Base-by-base conservation (phyloP, 306 rosid genomes). In the Rubus parviflorus region DNA sequence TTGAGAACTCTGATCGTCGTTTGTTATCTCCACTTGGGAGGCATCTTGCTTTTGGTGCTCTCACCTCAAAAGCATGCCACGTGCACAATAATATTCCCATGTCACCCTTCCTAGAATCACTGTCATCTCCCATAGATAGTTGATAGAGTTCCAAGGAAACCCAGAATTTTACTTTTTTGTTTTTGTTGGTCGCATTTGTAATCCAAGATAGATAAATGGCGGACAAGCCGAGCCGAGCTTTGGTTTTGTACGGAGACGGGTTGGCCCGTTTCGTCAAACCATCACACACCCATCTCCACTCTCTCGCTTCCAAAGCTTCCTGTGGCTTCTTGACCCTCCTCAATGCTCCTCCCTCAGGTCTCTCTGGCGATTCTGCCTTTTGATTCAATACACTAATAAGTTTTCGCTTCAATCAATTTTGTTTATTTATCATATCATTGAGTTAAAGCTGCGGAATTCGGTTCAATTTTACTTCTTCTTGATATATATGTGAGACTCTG, bases 201-300 rank as follows among this genome's bases (percentile, higher is more conserved):
- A 30, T 30, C 35, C 35, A 30, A 30, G 35, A 30, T 30, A 30
- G 2, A 30, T 30, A 30, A 71, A 95, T 96, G 98, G 97, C 97
- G 64, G 97, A 91, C 77, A 92, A 89, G 62, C 90, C 98, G 65
- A 89, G 98, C 87, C 89, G 97, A 81, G 89, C 97, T 47, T 67
- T 96, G 82, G 82, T 92, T 6, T 8, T 96, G 70, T 85, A 85
- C 78, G 97, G 91, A 22, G 93, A 96, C 70, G 98, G 96, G 61
- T 83, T 88, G 81, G 86, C 89, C 56, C 90, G 86, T 61, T 89
- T 78, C 66, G 40, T 88, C 67, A 78, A 82, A 53, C 85, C 87
- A 40, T 84, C 92, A 3, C 89, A 89, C 51, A 42, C 79, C 58
- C 85, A 89, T 74, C 87, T 96, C 75, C 94, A 92, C 75, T 74